Conservation (phyloP, 164 flowering plant genomes). For the Kalanchoe fedtschenkoi region DNA sequence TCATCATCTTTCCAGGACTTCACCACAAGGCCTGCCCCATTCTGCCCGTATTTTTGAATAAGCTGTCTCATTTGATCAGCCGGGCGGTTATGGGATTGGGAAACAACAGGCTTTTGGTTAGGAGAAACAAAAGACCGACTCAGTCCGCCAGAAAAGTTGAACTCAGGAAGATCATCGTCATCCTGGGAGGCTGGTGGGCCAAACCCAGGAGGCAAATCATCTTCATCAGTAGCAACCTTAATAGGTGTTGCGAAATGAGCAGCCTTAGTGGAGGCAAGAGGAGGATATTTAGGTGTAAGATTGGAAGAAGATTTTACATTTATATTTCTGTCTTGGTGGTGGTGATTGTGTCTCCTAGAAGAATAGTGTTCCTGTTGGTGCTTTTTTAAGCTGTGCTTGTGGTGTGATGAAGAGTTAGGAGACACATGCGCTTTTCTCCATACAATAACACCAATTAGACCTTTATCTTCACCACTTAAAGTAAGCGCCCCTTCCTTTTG, state of each 20-base stretch:
- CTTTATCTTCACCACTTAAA: slow-evolving; percentile 40
- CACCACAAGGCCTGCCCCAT: slow-evolving; percentile 14
- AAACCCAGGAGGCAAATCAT: slow-evolving; percentile 94
- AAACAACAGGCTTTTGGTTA: slow-evolving; percentile 6
- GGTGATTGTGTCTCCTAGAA: slow-evolving; percentile 26
- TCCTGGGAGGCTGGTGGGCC: slow-evolving; percentile 58
- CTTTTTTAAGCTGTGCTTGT: slow-evolving; percentile 45
- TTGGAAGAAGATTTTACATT: slow-evolving; percentile 12
- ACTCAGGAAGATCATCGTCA: slow-evolving; percentile 93
- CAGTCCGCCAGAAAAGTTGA: slow-evolving; percentile 49
- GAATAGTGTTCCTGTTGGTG: slow-evolving; percentile 20
- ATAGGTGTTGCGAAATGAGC: slow-evolving; percentile 11
- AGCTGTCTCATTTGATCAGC: slow-evolving; percentile 68
- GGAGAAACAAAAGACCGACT: slow-evolving; percentile 10
- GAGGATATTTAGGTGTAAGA: slow-evolving; percentile 12
- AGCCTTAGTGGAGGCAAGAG: slow-evolving; percentile 12
- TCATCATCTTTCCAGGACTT: slow-evolving; percentile 68
- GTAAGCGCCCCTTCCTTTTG: slow-evolving; percentile 37
- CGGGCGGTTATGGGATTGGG: slow-evolving; percentile 22
- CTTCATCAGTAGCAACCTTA: slow-evolving; percentile 41
- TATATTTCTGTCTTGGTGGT: slow-evolving; percentile 26
- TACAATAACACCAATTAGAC: slow-evolving; percentile 86
- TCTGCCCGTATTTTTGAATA: slow-evolving; percentile 66
- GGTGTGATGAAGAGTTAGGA: slow-evolving; percentile 32
- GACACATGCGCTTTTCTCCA: slow-evolving; percentile 71